A percentile compares a stretch with the other conserved stretches of the same genome.
Evolutionary conservation across 805 yeast species (phyloP).

Genomic region (Torulaspora microellipsoides): DNA sequence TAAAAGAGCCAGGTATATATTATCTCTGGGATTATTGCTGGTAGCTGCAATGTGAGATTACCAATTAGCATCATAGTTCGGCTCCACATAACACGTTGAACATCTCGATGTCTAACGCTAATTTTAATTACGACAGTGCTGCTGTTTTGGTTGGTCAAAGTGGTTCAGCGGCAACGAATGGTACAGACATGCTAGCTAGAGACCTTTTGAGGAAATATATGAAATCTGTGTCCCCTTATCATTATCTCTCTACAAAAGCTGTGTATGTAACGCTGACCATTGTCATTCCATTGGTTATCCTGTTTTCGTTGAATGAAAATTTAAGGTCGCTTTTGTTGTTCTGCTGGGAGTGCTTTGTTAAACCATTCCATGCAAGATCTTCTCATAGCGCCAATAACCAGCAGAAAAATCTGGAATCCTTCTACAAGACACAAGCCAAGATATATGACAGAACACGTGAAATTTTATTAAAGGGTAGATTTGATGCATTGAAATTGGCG

Average conservation of each 20-base stretch:
- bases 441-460: conserved; percentile 71
- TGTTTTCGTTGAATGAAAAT: conserved; percentile 2
- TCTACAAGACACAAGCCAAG: conserved; percentile 72
- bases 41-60: too few species aligned
- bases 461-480: conserved; percentile 64
- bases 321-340: conserved; percentile 13
- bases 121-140: background rate
- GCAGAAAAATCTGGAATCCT: conserved; percentile 46
- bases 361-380: conserved; percentile 26
- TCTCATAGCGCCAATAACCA: conserved; percentile 21
- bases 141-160: conserved; percentile 5
- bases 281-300: background rate
- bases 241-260: conserved; percentile 3
- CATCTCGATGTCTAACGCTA: too few species aligned
- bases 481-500: conserved; percentile 56
- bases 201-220: conserved; percentile 5
- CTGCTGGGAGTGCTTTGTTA: conserved; percentile 35
- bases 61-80: too few species aligned
- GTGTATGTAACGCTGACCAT: background rate
- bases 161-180: conserved; percentile 4
- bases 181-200: conserved; percentile 2
- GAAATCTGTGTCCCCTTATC: conserved; percentile 2
- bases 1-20: too few species aligned
- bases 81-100: too few species aligned
- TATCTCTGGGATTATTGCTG: too few species aligned